Conservation (phyloP, 2,329 filamentous ascomycete species). For the Fusarium sp. region DNA sequence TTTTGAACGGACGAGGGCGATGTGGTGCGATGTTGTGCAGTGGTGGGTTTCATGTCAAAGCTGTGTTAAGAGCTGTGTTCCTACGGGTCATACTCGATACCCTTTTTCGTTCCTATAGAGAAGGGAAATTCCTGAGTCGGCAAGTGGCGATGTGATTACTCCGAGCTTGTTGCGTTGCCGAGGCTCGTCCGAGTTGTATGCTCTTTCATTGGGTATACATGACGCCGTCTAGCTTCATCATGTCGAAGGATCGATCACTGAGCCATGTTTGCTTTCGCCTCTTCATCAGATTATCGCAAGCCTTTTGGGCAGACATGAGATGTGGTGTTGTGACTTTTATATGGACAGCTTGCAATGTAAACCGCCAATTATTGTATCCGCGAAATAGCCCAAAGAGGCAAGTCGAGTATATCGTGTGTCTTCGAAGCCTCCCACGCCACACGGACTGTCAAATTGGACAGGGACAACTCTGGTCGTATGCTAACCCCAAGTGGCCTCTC, state of each 20-base stretch:
- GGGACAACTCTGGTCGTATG: background rate
- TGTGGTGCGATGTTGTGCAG: background rate
- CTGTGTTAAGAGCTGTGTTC: background rate
- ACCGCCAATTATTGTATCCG: background rate
- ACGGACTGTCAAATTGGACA: background rate
- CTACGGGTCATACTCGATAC: background rate
- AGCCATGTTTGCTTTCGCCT: background rate
- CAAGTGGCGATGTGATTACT: too few relatives aligned
- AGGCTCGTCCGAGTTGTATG: background rate
- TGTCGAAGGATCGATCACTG: background rate
- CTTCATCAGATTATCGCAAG: background rate
- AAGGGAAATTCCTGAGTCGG: background rate
- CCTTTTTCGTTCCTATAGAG: background rate
- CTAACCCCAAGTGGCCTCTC: background rate
- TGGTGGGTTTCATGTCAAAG: background rate
- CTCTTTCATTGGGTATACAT: background rate
- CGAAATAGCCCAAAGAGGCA: background rate
- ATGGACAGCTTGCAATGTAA: background rate
- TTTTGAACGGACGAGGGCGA: background rate
- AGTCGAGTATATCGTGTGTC: background rate
- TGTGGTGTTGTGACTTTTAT: background rate
- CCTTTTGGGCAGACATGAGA: background rate
- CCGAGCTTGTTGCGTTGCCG: background rate
- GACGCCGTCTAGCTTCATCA: background rate
- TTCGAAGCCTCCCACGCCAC: background rate